A percentile compares a stretch with the other conserved stretches of the same genome.
These are phyloP conservation scores for Silene uniflora DNA, from an alignment of 148 eudicot species.

Conservation along the genomic window DNA sequence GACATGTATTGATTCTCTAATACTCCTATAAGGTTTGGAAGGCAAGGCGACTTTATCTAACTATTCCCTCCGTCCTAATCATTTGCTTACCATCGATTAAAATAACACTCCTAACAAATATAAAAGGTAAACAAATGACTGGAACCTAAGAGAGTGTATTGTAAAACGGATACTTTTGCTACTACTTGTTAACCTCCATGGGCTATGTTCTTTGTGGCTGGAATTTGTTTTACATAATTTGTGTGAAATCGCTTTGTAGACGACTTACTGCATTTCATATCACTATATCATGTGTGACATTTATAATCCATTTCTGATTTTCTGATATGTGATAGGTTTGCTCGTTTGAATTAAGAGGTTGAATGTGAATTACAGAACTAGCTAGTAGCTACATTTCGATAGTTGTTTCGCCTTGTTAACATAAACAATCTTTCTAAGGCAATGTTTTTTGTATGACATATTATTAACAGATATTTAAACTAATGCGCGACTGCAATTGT, in stretches of 20 bases:
- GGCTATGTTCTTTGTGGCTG: no score
- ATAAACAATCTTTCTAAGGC: neutral
- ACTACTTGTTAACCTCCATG: no score
- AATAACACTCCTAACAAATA: no score
- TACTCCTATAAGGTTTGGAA: neutral
- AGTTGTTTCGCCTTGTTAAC: neutral
- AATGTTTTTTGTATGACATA: neutral
- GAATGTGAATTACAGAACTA: neutral
- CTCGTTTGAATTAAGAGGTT: neutral
- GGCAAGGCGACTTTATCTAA: no score
- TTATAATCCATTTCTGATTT: neutral
- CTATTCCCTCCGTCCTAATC: no score
- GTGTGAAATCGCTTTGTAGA: no score
- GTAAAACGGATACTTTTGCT: no score
- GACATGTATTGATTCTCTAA: neutral
- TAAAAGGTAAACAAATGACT: no score
- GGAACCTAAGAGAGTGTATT: no score
- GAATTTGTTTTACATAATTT: no score
- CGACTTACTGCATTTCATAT: no score
- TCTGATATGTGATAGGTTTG: neutral
- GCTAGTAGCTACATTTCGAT: neutral
- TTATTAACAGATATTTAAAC: neutral
- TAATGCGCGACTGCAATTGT: neutral
- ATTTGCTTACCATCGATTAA: no score
- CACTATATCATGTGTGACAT: neutral